Percentiles rank a stretch among this genome's conserved stretches.
These are phyloP conservation scores for Prunus mume DNA, from an alignment of 306 rosid species.

Conservation along the genomic window DNA sequence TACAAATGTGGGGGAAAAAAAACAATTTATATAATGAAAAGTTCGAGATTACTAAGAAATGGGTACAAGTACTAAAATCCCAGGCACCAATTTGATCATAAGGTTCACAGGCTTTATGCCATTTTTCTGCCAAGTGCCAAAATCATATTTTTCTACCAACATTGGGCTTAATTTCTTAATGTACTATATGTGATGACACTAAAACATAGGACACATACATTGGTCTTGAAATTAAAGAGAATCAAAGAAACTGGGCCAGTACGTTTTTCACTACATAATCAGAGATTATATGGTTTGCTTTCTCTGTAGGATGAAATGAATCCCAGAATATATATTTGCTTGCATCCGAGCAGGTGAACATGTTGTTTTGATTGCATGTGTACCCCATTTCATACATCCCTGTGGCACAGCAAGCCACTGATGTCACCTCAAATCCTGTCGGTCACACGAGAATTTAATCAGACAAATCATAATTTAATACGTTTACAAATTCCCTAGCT, in stretches of 20 bases:
- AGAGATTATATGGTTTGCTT: conserved; percentile 35
- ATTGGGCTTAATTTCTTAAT: too few relatives aligned
- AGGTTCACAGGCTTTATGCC: too few relatives aligned
- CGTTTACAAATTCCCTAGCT: background rate
- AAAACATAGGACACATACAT: background rate
- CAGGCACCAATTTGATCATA: too few relatives aligned
- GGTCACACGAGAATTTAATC: background rate
- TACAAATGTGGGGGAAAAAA: too few relatives aligned
- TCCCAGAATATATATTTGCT: conserved; percentile 51
- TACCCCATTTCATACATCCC: conserved; percentile 59
- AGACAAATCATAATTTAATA: background rate
- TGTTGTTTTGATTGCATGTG: conserved; percentile 37
- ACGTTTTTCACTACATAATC: conserved; percentile 20
- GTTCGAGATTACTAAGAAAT: too few relatives aligned
- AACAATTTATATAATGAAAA: too few relatives aligned
- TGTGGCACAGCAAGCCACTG: conserved; percentile 46
- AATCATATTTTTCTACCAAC: too few relatives aligned
- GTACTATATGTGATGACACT: too few relatives aligned
- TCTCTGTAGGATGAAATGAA: conserved; percentile 50
- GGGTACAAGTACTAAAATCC: too few relatives aligned
- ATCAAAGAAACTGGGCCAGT: conserved; percentile 28
- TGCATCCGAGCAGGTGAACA: conserved; percentile 43
- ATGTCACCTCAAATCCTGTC: conserved; percentile 35
- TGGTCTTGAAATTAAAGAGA: background rate
- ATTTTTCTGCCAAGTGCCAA: too few relatives aligned